Base-by-base conservation (phyloP, 1,284 basidiomycete genomes). In the Cutaneotrichosporon spelunceum region DNA sequence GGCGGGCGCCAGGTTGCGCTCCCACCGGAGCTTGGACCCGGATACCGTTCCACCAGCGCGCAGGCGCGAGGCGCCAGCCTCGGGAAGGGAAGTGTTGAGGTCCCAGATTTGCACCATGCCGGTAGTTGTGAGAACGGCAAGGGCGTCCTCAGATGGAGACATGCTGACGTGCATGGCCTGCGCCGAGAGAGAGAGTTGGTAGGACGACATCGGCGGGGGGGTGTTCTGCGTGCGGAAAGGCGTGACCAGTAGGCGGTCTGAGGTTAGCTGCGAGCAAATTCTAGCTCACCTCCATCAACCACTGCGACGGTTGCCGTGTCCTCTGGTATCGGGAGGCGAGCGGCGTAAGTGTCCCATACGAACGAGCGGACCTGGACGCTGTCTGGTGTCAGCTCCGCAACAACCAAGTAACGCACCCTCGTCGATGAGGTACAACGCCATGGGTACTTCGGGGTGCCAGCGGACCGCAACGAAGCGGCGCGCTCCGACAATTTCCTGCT, bases 141-240 rank as follows among this genome's bases (percentile, higher is more conserved):
- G 75, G 1, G 84, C 72, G 65, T 93, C 88, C 7, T 81, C 76
- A 16, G 77, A 70, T 1, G 83, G 66, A 0, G 88, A 86, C 64
- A 92, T 86, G 2, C 87, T 80, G 4, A 87, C 78, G 72, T 94
- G 87, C 3, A 87, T 76, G 0, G 91, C 90, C 0, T 85, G 73
- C 69, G 64, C 77, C 70, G 80, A 75, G 14, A 85, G 72, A 23
- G 79, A 44, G 56, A 96, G 83, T 59, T 85, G 83, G 71, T 84
- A 83, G 0, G 92, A 88, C 0, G 88, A 89, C 93, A 98, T 96
- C 0, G 95, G 96, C 21, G 95, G 95, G 4, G 95, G 95, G 1
- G 95, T 85, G 73, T 95, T 97, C 79, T 96, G 91, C 4, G 86
- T 86, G 36, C 93, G 85, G 83, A 99, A 98, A 4, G 95, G 90